Percentiles rank a stretch among this genome's conserved stretches.
Evolutionary conservation across 371 early-diverging fungal species (phyloP).

Genomic region (Furculomyces boomerangus): DNA sequence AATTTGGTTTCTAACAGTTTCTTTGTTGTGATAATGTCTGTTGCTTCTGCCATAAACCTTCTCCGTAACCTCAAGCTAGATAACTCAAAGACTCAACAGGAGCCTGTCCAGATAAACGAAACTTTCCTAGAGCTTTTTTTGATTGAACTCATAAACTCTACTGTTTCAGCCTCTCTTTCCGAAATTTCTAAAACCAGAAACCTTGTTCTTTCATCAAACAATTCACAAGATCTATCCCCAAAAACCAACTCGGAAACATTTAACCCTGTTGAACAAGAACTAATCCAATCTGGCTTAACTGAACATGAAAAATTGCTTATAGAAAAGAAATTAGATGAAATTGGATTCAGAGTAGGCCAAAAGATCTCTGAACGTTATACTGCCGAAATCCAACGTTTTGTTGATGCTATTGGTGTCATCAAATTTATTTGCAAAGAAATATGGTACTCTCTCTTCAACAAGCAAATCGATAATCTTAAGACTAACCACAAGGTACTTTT

Average conservation of each 20-base stretch:
- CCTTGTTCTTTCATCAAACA: too few species aligned
- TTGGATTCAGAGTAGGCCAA: constrained; percentile 79
- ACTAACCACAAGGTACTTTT: constrained; percentile 79
- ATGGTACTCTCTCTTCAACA: constrained; percentile 83
- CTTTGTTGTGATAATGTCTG: constrained; percentile 8
- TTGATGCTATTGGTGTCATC: constrained; percentile 64
- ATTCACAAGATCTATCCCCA: not conserved
- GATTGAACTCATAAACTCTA: constrained; percentile 3
- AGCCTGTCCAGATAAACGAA: not conserved
- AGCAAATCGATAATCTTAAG: constrained; percentile 93
- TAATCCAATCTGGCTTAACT: constrained; percentile 7
- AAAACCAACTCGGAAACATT: not conserved
- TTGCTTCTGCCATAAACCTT: constrained; percentile 6
- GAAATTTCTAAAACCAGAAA: not conserved
- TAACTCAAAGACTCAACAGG: not conserved
- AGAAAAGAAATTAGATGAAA: constrained; percentile 68
- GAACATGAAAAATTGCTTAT: constrained; percentile 55
- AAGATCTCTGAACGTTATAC: constrained; percentile 12
- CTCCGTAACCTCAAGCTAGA: constrained; percentile 5
- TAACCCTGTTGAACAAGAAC: not conserved
- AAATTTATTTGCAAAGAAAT: constrained; percentile 96
- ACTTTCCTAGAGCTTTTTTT: not conserved
- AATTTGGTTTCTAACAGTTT: too few species aligned
- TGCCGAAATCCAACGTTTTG: not conserved
- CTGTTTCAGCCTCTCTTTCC: constrained; percentile 7